These are phyloP conservation scores for Pseudozyma sp. DNA, from an alignment of 1,284 basidiomycete species.

Conservation along the genomic window DNA sequence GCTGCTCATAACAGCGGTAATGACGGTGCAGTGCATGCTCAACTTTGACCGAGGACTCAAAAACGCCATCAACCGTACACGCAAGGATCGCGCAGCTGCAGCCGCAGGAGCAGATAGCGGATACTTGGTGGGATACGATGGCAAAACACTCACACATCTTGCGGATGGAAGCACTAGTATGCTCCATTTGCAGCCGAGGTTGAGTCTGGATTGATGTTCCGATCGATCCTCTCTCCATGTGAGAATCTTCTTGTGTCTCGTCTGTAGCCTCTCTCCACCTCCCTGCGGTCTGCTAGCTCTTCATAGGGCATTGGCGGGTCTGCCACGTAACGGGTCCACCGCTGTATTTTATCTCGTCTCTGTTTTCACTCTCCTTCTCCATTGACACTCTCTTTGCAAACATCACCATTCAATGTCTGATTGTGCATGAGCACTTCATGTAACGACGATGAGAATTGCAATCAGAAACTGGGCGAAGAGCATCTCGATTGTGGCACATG, in stretches of 20 bases:
- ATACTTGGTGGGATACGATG: conserved; percentile 47
- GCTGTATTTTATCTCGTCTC: neutral
- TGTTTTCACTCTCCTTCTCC: neutral
- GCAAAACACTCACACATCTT: conserved; percentile 45
- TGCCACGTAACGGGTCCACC: neutral
- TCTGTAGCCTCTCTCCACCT: conserved; percentile 5
- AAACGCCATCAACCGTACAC: conserved; percentile 46
- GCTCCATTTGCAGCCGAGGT: conserved; percentile 48
- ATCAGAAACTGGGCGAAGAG: too few species aligned
- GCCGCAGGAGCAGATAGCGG: conserved; percentile 24
- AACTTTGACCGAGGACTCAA: conserved; percentile 62
- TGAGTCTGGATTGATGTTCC: conserved; percentile 43
- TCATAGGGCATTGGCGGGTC: neutral
- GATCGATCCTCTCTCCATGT: neutral
- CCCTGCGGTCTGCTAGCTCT: neutral
- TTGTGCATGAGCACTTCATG: too few species aligned
- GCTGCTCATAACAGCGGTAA: conserved; percentile 50
- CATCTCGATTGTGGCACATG: too few species aligned
- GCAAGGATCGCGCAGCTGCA: conserved; percentile 30
- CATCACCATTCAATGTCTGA: neutral
- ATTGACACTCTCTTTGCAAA: neutral
- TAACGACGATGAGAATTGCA: too few species aligned
- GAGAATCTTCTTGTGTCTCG: neutral
- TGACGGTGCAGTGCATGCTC: conserved; percentile 56
- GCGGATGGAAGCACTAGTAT: conserved; percentile 51